A percentile compares a stretch with the other conserved stretches of the same genome.
These are phyloP conservation scores for Chlorella variabilis DNA, from an alignment of 163 green algal species.

Conservation along the genomic window DNA sequence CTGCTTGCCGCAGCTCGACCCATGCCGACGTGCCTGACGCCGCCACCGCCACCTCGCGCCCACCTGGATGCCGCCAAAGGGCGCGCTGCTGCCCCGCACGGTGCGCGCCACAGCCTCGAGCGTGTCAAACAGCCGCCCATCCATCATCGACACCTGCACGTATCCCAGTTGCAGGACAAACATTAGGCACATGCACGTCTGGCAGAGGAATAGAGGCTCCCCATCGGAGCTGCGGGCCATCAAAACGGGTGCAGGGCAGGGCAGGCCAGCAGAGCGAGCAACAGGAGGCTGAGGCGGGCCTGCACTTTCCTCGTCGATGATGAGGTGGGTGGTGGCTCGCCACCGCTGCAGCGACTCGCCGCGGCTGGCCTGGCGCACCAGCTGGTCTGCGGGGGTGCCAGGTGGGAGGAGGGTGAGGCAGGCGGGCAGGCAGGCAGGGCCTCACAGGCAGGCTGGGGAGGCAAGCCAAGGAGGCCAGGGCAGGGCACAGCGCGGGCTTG, in stretches of 20 bases:
- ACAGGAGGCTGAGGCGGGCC: too few species aligned
- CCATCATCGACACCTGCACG: slow-evolving; percentile 66
- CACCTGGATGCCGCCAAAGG: slow-evolving; percentile 68
- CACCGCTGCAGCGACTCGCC: slow-evolving; percentile 51
- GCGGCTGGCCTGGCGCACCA: slow-evolving; percentile 31
- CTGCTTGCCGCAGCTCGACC: too few species aligned
- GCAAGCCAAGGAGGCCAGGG: too few species aligned
- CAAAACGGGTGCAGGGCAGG: too few species aligned
- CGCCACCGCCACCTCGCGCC: neutral
- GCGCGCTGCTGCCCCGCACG: slow-evolving; percentile 38
- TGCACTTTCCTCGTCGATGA: slow-evolving; percentile 67
- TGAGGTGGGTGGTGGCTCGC: slow-evolving; percentile 44
- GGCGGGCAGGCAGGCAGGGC: neutral
- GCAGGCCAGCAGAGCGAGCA: too few species aligned
- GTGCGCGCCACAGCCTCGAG: slow-evolving; percentile 56
- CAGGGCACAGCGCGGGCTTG: too few species aligned
- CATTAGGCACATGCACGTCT: neutral
- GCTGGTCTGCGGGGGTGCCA: neutral
- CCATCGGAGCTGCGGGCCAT: too few species aligned
- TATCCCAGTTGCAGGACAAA: too few species aligned
- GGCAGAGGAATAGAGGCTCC: too few species aligned
- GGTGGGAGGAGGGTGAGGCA: too few species aligned
- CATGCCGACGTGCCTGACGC: too few species aligned
- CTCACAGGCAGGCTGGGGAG: neutral
- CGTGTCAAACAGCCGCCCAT: slow-evolving; percentile 59